Percentiles rank a stretch among this genome's conserved stretches.
These are phyloP conservation scores for Peronospora belbahrii DNA, from an alignment of 352 stramenopile species.

Conservation along the genomic window DNA sequence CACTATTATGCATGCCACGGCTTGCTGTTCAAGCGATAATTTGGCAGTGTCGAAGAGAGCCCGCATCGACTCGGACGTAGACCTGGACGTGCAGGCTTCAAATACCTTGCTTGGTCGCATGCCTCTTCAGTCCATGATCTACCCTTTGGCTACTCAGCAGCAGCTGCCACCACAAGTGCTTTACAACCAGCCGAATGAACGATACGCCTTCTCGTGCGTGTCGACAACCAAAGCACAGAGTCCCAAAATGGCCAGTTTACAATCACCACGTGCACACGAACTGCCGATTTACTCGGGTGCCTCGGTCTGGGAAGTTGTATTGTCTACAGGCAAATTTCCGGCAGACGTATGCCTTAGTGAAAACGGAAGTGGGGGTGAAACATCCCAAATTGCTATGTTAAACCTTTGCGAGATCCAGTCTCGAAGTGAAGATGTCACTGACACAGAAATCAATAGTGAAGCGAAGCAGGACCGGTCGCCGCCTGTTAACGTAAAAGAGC, in stretches of 20 bases:
- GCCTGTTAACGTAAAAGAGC: conserved; percentile 51
- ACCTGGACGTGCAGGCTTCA: conserved; percentile 24
- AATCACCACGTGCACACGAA: conserved; percentile 5
- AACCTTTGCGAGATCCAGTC: conserved; percentile 11
- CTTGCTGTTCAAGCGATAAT: conserved; percentile 26
- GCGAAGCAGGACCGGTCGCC: conserved; percentile 55
- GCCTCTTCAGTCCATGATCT: conserved; percentile 27
- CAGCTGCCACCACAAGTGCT: conserved; percentile 4
- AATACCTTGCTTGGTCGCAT: conserved; percentile 25
- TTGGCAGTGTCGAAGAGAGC: conserved; percentile 24
- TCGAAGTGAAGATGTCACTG: conserved; percentile 10
- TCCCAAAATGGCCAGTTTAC: conserved; percentile 11
- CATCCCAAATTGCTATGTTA: conserved; percentile 7
- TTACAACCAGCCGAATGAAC: conserved; percentile 1
- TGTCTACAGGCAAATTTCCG: conserved; percentile 51
- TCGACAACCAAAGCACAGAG: conserved; percentile 13
- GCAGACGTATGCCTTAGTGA: conserved; percentile 54
- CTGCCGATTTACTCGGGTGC: conserved; percentile 6
- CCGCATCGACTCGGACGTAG: conserved; percentile 28
- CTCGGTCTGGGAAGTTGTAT: conserved; percentile 62
- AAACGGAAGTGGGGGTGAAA: conserved; percentile 3
- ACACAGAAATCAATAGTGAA: conserved; percentile 10
- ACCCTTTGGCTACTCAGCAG: conserved; percentile 13
- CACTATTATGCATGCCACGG: conserved; percentile 38
- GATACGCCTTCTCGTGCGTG: conserved; percentile 5